Percentiles rank a stretch among this genome's conserved stretches.
These are phyloP conservation scores for Plasmodium gaboni DNA, from an alignment of 169 alveolate species.

Conservation along the genomic window DNA sequence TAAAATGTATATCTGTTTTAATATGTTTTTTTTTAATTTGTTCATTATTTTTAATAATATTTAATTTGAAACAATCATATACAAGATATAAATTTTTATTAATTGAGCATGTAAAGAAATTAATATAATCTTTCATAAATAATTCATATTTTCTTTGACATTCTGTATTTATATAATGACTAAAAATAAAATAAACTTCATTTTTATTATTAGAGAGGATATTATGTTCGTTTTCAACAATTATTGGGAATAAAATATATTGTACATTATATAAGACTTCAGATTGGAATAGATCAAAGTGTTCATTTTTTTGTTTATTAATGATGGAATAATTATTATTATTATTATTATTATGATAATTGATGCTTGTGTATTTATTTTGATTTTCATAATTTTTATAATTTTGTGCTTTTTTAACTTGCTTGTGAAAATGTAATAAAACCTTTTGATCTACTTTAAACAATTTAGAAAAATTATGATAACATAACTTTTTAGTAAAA, in stretches of 20 bases:
- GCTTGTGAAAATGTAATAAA: not conserved
- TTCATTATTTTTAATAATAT: not conserved
- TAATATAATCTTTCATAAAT: conserved; percentile 36
- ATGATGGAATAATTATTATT: no score
- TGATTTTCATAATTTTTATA: not conserved
- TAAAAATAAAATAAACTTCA: conserved; percentile 39
- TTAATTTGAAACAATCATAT: conserved; percentile 60
- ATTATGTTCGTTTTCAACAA: conserved; percentile 15
- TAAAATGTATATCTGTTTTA: conserved; percentile 15
- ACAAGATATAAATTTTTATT: conserved; percentile 48
- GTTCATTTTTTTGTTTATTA: no score
- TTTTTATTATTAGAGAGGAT: not conserved
- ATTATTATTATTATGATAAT: not conserved
- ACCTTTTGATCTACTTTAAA: conserved; percentile 17
- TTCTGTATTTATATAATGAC: conserved; percentile 46
- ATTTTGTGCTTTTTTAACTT: not conserved
- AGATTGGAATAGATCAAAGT: conserved; percentile 39
- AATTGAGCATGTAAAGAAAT: conserved; percentile 37
- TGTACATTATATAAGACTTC: conserved; percentile 27
- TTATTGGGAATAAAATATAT: conserved; percentile 33
- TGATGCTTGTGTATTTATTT: no score
- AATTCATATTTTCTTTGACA: conserved; percentile 57
- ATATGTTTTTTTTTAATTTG: not conserved
- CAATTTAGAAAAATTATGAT: conserved; percentile 9
- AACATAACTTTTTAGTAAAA: conserved; percentile 17